Base-by-base conservation (phyloP, 257 asterid species). In the Salvia miltiorrhiza region DNA sequence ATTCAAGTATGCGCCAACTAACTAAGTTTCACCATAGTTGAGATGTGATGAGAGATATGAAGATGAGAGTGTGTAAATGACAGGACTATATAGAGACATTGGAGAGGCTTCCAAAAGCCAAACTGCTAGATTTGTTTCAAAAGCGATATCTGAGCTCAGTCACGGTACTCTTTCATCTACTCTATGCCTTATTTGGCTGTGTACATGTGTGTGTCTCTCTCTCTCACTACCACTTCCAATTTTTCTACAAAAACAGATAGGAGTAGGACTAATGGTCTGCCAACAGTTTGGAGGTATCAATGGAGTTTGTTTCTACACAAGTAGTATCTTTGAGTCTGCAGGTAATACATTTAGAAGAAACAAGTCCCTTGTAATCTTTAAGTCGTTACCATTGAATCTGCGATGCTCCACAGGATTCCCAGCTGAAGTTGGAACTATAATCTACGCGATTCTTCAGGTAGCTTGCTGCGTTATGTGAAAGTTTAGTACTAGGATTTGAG, bases 221-320 rank as follows among this genome's bases (percentile, higher is more conserved):
- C 40, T 68, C 30, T 67, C 30, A 68, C 60, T 50, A 28, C 56
- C 2, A 45, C 3, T 32, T 9, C 9, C 23, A 19, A 74, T 68
- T 23, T 12, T 24, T 54, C 4, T 52, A 39, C 43, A 10, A 28
- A 24, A 39, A 63, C 87, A 93, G 97, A 86, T 93, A 57, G 98
- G 96, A 74, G 91, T 94, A 17, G 99, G 99, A 8, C 92, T 94
- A 12, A 94, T 93, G 96, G 89, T 90, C 40, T 82, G 86, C 76
- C 99, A 93, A 74, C 99, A 93, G 64, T 82, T 93, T 69, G 97
- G 97, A 63, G 97, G 99, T 67, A 93, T 90, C 67, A 93, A 90
- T 76, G 97, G 99, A 73, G 45, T 93, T 32, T 82, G 92, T 77
- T 93, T 90, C 85, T 93, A 93, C 78, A 82, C 95, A 11, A 87